Evolutionary conservation across 208 protist genomes (phyloP).

Genomic region (Zelonia costaricensis): DNA sequence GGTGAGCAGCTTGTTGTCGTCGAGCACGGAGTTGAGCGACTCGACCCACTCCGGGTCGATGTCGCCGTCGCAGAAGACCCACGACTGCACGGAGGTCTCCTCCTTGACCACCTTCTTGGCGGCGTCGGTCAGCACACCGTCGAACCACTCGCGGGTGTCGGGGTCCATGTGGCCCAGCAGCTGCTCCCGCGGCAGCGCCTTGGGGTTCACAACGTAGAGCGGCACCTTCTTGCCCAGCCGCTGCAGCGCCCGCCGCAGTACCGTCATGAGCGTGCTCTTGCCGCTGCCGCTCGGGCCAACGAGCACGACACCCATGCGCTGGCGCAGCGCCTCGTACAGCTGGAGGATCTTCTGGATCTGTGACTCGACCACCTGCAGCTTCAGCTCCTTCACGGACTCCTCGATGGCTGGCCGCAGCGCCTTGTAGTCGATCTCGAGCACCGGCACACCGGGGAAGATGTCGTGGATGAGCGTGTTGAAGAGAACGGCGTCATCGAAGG

Average conservation of each 20-base stretch:
- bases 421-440: slow-evolving; percentile 93
- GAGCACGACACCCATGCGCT: slow-evolving; percentile 98
- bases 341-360: slow-evolving; percentile 96
- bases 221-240: slow-evolving; percentile 85
- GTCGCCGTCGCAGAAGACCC: slow-evolving; percentile 99
- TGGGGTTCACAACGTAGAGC: slow-evolving; percentile 97
- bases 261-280: slow-evolving; percentile 95
- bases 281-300: slow-evolving; percentile 97
- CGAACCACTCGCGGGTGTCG: slow-evolving; percentile 98
- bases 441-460: slow-evolving; percentile 93
- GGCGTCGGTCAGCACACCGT: slow-evolving; percentile 97
- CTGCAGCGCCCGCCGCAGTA: slow-evolving; percentile 90
- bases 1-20: slow-evolving; percentile 98
- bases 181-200: slow-evolving; percentile 95
- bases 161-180: slow-evolving; percentile 98
- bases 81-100: slow-evolving; percentile 87
- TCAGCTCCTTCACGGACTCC: slow-evolving; percentile 87
- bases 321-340: slow-evolving; percentile 96
- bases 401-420: slow-evolving; percentile 92
- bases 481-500: slow-evolving; percentile 92
- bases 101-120: slow-evolving; percentile 95
- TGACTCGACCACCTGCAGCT: slow-evolving; percentile 85
- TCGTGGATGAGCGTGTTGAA: slow-evolving; percentile 96
- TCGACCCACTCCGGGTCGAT: slow-evolving; percentile 99
- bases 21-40: slow-evolving; percentile 99